Conservation (phyloP, 257 asterid species). For the Nicotiana tabacum region DNA sequence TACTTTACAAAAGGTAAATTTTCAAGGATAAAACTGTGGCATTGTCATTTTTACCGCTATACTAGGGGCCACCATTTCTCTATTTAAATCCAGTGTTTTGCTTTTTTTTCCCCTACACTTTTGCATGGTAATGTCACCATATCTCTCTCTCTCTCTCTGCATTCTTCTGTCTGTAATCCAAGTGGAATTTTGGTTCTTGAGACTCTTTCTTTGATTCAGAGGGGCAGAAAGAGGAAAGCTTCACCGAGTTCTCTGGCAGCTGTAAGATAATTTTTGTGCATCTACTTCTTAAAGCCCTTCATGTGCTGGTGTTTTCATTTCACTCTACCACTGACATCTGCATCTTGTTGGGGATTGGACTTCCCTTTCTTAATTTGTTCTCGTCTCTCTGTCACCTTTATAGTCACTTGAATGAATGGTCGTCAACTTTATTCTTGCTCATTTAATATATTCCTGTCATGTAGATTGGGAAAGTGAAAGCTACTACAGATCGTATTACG, state of each 20-base stretch:
- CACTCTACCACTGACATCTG: neutral
- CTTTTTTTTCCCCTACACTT: neutral
- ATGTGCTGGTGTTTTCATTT: neutral
- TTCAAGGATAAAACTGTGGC: neutral
- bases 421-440: neutral
- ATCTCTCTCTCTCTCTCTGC: neutral
- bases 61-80: neutral
- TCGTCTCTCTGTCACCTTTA: too few species aligned
- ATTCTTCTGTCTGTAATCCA: neutral
- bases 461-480: neutral
- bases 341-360: neutral
- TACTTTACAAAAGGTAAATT: neutral
- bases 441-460: neutral
- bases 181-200: neutral
- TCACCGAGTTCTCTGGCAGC: neutral
- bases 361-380: neutral
- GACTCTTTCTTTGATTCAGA: neutral
- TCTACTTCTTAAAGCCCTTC: neutral
- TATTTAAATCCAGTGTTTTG: neutral
- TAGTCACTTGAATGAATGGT: neutral
- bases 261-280: neutral
- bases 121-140: slow-evolving; percentile 16
- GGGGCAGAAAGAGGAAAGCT: neutral
- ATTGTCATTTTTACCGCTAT: neutral
- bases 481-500: neutral